Evolutionary conservation across 129 eudicot species (phyloP), one percentile per base, ranked within the genome.

Genomic region (Lactuca saligna): DNA sequence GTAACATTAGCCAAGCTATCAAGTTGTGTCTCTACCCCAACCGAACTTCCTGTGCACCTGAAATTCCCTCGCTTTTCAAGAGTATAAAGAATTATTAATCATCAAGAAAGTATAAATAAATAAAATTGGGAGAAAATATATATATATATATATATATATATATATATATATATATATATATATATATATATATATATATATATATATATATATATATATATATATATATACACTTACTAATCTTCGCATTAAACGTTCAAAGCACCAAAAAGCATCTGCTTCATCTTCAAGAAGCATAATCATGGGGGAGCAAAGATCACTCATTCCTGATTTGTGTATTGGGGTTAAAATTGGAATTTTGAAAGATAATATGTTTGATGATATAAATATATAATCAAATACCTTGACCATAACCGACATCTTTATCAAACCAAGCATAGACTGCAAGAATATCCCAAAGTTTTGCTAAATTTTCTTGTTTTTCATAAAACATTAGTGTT

Each of bases 201-300:
- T 41, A 9, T 7, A 42, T 17, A 9, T 41, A 9, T 7, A 42
- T 17, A 9, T 41, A 9, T 7, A 42, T 17, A 9, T 41, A n/a
- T n/a, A n/a, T n/a, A 46, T 46, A 25, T 34, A 57, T 77, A 55
- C 32, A 37, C 41, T 51, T 88, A 88, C 99, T 90, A 87, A 69
- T 87, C 87, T 86, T 37, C 95, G 95, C 99, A 93, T 93, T 75
- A 93, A 57, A 41, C 89, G 99, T 85, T 93, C 95, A 79, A 93
- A 93, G 83, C 97, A 89, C 99, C 99, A 93, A 82, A 87, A 93
- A 48, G 97, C 83, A 78, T 89, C 99, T 38, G 99, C 99, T 80
- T 93, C 99, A 66, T 93, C 82, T 17, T 87, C 97, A 29, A 89
- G 87, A 57, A 89, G 97, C 67, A 93, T 85, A 68, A 93, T 87